phyloP scores from a whole-genome alignment of 768 basidiomycete genomes.

The Leccinum uliginosum region DNA sequence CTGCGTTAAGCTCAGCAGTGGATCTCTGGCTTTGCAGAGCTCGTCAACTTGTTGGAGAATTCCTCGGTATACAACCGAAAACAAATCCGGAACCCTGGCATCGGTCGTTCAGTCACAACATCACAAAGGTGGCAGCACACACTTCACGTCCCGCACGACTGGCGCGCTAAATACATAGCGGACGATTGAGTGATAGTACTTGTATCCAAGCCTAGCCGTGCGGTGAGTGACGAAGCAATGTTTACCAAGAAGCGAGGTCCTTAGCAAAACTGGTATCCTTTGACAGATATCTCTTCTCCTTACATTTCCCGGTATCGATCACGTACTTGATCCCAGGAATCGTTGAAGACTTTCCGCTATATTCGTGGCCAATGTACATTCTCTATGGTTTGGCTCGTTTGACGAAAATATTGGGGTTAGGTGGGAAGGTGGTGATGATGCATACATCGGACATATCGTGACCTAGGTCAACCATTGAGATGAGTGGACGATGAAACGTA shows the following conservation, averaged over 20 bases:
- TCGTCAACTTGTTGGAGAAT: constrained; percentile 61
- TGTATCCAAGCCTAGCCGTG: constrained; percentile 76
- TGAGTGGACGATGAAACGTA: not conserved
- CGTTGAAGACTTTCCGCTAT: constrained; percentile 96
- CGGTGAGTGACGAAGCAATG: not conserved
- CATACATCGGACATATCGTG: constrained; percentile 76
- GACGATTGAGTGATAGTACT: constrained; percentile 85
- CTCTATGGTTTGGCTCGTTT: constrained; percentile 64
- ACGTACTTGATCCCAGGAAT: constrained; percentile 95
- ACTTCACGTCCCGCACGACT: constrained; percentile 97
- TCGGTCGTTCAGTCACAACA: constrained; percentile 1
- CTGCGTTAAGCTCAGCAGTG: constrained; percentile 80
- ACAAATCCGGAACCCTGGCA: constrained; percentile 75
- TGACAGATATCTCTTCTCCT: constrained; percentile 86
- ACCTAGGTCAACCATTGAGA: constrained; percentile 43
- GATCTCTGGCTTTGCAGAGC: constrained; percentile 83
- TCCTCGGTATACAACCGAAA: constrained; percentile 91
- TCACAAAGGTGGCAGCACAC: not conserved
- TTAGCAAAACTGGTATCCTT: constrained; percentile 64
- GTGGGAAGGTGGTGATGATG: constrained; percentile 72
- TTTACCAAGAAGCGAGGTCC: not conserved
- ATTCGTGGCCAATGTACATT: constrained; percentile 95
- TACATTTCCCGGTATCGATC: constrained; percentile 93
- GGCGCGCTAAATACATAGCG: constrained; percentile 87
- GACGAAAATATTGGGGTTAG: constrained; percentile 76